Percentiles rank a stretch among this genome's conserved stretches.
These are phyloP conservation scores for Chalciporus chontae DNA, from an alignment of 768 basidiomycete genomes.

Conservation along the genomic window DNA sequence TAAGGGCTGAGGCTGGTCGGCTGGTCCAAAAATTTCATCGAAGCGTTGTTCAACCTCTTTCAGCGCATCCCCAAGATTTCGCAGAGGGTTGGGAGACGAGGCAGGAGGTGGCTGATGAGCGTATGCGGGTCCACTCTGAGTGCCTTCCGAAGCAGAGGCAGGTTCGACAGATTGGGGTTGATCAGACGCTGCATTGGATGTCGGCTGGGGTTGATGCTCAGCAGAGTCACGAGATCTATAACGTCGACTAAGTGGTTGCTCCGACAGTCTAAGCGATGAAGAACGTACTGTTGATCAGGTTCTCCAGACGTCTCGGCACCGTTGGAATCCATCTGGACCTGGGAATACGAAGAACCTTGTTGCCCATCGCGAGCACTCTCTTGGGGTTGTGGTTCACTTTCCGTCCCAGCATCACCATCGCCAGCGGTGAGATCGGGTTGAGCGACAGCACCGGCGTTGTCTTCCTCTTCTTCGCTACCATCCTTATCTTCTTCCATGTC, in stretches of 20 bases:
- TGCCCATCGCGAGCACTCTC: conserved; percentile 22
- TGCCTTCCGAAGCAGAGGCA: conserved; percentile 39
- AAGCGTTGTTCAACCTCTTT: conserved; percentile 81
- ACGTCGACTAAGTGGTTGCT: not conserved
- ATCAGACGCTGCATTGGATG: conserved; percentile 1
- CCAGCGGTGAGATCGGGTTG: conserved; percentile 36
- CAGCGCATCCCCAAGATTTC: conserved; percentile 80
- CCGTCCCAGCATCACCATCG: conserved; percentile 20
- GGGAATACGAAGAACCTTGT: conserved; percentile 14
- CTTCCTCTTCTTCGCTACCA: conserved; percentile 27
- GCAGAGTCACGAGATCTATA: conserved; percentile 11
- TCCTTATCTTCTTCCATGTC: conserved; percentile 24
- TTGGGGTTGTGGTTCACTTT: conserved; percentile 14
- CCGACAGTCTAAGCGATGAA: not conserved
- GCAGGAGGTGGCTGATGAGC: conserved; percentile 37
- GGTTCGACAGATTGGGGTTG: conserved; percentile 18
- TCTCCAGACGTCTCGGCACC: conserved; percentile 28
- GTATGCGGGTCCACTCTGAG: conserved; percentile 42
- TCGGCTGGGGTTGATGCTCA: conserved; percentile 8
- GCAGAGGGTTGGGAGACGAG: conserved; percentile 51
- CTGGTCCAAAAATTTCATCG: conserved; percentile 66
- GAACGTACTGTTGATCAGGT: conserved; percentile 17
- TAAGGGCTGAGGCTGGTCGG: conserved; percentile 31
- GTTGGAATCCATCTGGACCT: conserved; percentile 8
- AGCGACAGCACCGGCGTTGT: conserved; percentile 27